Evolutionary conservation across 2,329 filamentous ascomycete species (phyloP).

Genomic region (Arthrobotrys sphaeroides): DNA sequence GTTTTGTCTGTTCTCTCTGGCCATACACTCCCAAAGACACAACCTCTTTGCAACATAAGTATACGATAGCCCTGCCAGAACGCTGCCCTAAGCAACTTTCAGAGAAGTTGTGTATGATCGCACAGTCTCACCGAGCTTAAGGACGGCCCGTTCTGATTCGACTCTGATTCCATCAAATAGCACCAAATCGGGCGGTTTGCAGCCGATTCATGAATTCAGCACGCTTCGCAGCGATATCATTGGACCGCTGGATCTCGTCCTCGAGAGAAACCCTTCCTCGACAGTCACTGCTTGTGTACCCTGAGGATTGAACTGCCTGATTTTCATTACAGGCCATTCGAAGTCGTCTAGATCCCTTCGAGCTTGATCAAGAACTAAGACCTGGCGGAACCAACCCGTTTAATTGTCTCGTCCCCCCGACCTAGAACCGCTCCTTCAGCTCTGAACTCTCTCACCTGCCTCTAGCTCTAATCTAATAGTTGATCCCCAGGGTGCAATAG

Average conservation of each 20-base stretch:
- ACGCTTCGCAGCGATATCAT: conserved; percentile 6
- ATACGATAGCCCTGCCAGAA: conserved; percentile 1
- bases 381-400: conserved; percentile 21
- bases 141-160: conserved; percentile 28
- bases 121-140: conserved; percentile 30
- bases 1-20: conserved; percentile 2
- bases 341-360: conserved; percentile 34
- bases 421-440: conserved; percentile 13
- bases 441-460: conserved; percentile 40
- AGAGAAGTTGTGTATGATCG: conserved; percentile 39
- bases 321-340: conserved; percentile 28
- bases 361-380: conserved; percentile 17
- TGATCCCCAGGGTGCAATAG: conserved; percentile 43
- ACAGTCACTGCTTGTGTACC: conserved; percentile 18
- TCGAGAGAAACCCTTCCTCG: not conserved
- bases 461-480: conserved; percentile 31
- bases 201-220: conserved; percentile 1
- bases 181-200: conserved; percentile 22
- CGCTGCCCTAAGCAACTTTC: not conserved
- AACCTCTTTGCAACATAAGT: conserved; percentile 27
- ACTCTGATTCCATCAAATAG: conserved; percentile 11
- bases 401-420: conserved; percentile 41
- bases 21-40: conserved; percentile 1
- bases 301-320: conserved; percentile 6
- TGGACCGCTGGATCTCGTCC: conserved; percentile 22